phyloP scores from a whole-genome alignment of 768 basidiomycete species.

The Suillus cothurnatus region DNA sequence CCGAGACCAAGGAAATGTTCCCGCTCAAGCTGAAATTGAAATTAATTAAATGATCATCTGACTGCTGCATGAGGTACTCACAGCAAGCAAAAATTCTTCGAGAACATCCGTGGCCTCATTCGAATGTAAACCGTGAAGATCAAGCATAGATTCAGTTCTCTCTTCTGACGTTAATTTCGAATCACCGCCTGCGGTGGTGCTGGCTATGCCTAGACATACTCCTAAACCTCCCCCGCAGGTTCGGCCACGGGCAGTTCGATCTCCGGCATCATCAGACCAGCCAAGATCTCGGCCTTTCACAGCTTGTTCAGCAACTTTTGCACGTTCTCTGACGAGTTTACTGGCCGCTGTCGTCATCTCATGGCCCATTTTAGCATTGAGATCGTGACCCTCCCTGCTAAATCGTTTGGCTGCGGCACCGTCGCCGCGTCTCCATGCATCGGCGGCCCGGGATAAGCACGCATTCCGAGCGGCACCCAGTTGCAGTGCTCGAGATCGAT shows the following conservation, averaged over 20 bases:
- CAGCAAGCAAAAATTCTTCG: slow-evolving; percentile 85
- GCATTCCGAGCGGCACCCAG: slow-evolving; percentile 94
- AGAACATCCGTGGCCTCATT: slow-evolving; percentile 91
- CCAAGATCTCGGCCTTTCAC: slow-evolving; percentile 67
- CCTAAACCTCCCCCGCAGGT: slow-evolving; percentile 82
- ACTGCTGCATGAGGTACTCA: slow-evolving; percentile 44
- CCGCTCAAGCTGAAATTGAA: slow-evolving; percentile 64
- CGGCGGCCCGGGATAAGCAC: slow-evolving; percentile 91
- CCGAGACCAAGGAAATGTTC: slow-evolving; percentile 89
- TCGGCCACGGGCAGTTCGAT: slow-evolving; percentile 74
- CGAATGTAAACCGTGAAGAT: slow-evolving; percentile 92
- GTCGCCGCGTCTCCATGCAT: slow-evolving; percentile 94
- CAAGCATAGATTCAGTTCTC: slow-evolving; percentile 84
- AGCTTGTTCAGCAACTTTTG: slow-evolving; percentile 72
- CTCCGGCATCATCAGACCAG: slow-evolving; percentile 85
- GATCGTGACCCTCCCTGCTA: slow-evolving; percentile 89
- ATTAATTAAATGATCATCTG: slow-evolving; percentile 15
- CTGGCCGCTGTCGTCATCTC: slow-evolving; percentile 87
- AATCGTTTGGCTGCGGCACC: slow-evolving; percentile 95
- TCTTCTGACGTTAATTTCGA: slow-evolving; percentile 75
- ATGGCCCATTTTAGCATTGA: slow-evolving; percentile 86
- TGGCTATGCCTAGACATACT: slow-evolving; percentile 84
- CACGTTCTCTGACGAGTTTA: slow-evolving; percentile 84
- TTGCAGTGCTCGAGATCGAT: slow-evolving; percentile 85
- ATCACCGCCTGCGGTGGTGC: slow-evolving; percentile 53